Evolutionary conservation across 2,329 filamentous ascomycete species (phyloP).

Genomic region (Hymenoscyphus occultus): DNA sequence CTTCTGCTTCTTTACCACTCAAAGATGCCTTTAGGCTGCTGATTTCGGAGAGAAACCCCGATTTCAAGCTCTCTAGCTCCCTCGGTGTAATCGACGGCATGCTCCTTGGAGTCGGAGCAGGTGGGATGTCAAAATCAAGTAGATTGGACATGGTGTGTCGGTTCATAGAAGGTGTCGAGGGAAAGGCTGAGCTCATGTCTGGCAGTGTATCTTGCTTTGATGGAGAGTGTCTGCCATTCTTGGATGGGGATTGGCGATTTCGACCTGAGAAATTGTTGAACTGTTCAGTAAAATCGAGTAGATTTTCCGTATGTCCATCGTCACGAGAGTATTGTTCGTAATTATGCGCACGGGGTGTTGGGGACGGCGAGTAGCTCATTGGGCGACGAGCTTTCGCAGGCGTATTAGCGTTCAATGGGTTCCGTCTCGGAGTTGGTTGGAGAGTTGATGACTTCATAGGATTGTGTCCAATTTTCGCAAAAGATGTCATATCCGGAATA

Average conservation of each 20-base stretch:
- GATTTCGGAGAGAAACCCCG: slow-evolving; percentile 85
- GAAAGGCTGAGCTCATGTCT: slow-evolving; percentile 25
- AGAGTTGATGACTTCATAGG: slow-evolving; percentile 51
- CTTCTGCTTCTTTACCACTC: slow-evolving; percentile 90
- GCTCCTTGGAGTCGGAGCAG: slow-evolving; percentile 85
- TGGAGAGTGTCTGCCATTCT: slow-evolving; percentile 45
- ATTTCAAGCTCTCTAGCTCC: slow-evolving; percentile 90
- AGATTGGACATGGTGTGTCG: slow-evolving; percentile 58
- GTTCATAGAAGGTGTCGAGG: slow-evolving; percentile 30
- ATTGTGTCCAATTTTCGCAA: slow-evolving; percentile 69
- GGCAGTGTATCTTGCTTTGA: slow-evolving; percentile 37
- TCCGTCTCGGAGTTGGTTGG: slow-evolving; percentile 39
- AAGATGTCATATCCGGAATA: slow-evolving; percentile 81
- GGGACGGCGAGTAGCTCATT: slow-evolving; percentile 34
- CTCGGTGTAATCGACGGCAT: slow-evolving; percentile 87
- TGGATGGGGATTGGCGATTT: slow-evolving; percentile 48
- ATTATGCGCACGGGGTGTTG: slow-evolving; percentile 41
- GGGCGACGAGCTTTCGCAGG: slow-evolving; percentile 32
- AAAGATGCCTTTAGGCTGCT: slow-evolving; percentile 90
- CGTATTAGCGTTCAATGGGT: slow-evolving; percentile 26
- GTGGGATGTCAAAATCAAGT: slow-evolving; percentile 90
- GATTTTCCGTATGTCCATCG: slow-evolving; percentile 53
- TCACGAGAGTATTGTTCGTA: slow-evolving; percentile 16
- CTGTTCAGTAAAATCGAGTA: slow-evolving; percentile 86
- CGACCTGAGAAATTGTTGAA: slow-evolving; percentile 52